Percentiles rank a stretch among this genome's conserved stretches.
These are phyloP conservation scores for Cystobasidium sp. DNA, from an alignment of 1,284 basidiomycete species.

Conservation along the genomic window DNA sequence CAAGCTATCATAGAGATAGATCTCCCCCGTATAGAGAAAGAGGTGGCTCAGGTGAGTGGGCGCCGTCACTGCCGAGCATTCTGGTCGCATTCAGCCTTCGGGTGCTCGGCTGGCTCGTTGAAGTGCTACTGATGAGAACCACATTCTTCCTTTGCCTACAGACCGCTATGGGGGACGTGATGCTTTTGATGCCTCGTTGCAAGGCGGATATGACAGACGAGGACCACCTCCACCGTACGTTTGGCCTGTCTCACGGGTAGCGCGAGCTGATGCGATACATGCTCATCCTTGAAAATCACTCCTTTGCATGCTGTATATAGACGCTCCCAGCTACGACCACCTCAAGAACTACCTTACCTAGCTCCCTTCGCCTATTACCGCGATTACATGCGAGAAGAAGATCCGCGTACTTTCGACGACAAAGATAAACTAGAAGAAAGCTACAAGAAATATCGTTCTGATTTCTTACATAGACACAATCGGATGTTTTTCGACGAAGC, in stretches of 20 bases:
- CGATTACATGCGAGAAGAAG: conserved; percentile 50
- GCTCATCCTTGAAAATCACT: neutral
- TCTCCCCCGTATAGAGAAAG: conserved; percentile 36
- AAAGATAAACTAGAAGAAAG: conserved; percentile 49
- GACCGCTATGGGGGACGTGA: conserved; percentile 36
- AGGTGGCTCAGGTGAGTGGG: conserved; percentile 32
- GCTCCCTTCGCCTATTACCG: conserved; percentile 52
- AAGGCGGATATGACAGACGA: conserved; percentile 28
- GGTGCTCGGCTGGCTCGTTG: neutral
- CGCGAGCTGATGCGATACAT: too few relatives aligned
- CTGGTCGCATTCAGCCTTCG: neutral
- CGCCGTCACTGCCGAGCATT: neutral
- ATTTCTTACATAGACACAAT: conserved; percentile 45
- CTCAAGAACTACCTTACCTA: conserved; percentile 49
- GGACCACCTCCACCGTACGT: conserved; percentile 28
- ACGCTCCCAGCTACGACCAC: conserved; percentile 48
- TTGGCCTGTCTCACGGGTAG: neutral
- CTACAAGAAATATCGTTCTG: conserved; percentile 51
- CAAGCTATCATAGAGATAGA: conserved; percentile 38
- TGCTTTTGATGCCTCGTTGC: neutral
- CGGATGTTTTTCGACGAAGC: conserved; percentile 48
- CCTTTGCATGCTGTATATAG: conserved; percentile 20
- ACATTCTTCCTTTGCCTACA: neutral
- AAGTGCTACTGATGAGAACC: neutral
- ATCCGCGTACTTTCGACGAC: conserved; percentile 45